Percentiles rank a stretch among this genome's conserved stretches.
Evolutionary conservation across 768 basidiomycete species (phyloP).

Genomic region (Rhodocollybia butyracea): DNA sequence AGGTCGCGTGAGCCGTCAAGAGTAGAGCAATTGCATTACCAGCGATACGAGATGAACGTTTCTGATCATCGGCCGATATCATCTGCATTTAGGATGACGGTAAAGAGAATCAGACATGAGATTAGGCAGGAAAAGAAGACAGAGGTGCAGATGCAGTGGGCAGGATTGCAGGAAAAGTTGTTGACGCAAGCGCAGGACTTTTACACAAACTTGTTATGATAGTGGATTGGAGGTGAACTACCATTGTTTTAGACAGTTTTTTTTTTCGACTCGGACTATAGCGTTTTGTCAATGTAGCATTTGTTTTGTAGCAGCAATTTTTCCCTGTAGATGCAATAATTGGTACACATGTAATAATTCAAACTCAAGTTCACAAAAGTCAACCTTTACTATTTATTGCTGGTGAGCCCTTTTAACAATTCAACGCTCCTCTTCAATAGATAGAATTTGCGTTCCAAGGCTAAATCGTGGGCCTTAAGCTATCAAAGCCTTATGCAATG

Average conservation of each 20-base stretch:
- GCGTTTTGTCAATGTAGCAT: conserved; percentile 1
- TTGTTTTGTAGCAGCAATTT: conserved; percentile 1
- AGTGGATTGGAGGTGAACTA: background rate
- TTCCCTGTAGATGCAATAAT: too few relatives aligned
- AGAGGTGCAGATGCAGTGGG: conserved; percentile 57
- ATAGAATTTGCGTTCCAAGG: too few relatives aligned
- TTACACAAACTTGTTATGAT: conserved; percentile 25
- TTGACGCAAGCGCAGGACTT: conserved; percentile 37
- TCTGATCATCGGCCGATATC: conserved; percentile 92
- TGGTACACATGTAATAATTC: too few relatives aligned
- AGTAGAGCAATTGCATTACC: conserved; percentile 68
- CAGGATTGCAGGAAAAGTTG: conserved; percentile 37
- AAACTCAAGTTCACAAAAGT: too few relatives aligned
- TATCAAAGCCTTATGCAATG: too few relatives aligned
- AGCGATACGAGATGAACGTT: conserved; percentile 80
- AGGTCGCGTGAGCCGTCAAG: conserved; percentile 52
- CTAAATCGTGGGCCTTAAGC: too few relatives aligned
- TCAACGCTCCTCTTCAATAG: too few relatives aligned
- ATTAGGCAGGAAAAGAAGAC: conserved; percentile 53
- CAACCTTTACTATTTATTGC: too few relatives aligned
- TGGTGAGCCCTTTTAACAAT: too few relatives aligned
- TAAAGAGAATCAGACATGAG: conserved; percentile 68
- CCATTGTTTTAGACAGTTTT: background rate
- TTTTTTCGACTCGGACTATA: background rate
- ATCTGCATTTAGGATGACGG: conserved; percentile 67